These are phyloP conservation scores for Rhizophora mangle DNA, from an alignment of 345 rosid genomes.

Conservation along the genomic window DNA sequence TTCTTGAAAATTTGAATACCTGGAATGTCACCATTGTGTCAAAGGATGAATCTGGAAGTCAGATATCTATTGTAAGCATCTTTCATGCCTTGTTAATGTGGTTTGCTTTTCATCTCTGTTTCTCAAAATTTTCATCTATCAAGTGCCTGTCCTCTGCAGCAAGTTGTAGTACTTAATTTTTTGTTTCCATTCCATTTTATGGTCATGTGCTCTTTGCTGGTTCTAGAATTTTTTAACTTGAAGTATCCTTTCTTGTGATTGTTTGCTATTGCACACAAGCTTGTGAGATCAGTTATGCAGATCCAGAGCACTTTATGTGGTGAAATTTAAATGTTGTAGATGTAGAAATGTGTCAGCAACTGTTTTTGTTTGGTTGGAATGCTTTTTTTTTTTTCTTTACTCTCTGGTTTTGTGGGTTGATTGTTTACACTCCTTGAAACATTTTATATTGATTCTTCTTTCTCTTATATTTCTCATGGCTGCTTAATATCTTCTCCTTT, in stretches of 20 bases:
- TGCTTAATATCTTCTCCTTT: neutral
- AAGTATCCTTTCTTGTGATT: too few species aligned
- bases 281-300: too few species aligned
- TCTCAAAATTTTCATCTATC: neutral
- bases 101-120: neutral
- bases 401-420: too few species aligned
- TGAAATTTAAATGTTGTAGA: too few species aligned
- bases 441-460: too few species aligned
- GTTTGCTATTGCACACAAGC: too few species aligned
- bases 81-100: neutral
- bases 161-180: neutral
- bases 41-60: constrained; percentile 70
- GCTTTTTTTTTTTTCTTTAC: neutral
- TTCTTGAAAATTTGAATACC: constrained; percentile 53
- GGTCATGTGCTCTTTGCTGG: neutral
- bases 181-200: neutral
- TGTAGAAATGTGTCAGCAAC: too few species aligned
- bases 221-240: neutral
- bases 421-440: too few species aligned
- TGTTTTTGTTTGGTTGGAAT: neutral
- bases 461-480: neutral
- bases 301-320: too few species aligned
- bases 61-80: constrained; percentile 64
- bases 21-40: constrained; percentile 70
- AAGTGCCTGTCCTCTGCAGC: neutral